phyloP scores from a whole-genome alignment of 768 basidiomycete genomes.

The Calocybe gangraenosa region DNA sequence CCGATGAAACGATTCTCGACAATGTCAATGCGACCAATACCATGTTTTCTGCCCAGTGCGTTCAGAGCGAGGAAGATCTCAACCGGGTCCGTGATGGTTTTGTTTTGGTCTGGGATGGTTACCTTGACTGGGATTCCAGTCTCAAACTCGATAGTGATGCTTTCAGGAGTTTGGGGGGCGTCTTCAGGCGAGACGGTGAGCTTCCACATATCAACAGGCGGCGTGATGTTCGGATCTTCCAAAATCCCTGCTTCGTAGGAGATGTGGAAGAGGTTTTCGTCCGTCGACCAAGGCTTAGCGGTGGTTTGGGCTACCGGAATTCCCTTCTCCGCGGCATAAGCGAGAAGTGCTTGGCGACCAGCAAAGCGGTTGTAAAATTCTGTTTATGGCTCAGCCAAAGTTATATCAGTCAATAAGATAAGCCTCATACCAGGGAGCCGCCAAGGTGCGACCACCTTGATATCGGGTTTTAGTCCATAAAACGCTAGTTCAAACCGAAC shows the following conservation, averaged over 20 bases:
- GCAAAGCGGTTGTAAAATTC: slow-evolving; percentile 98
- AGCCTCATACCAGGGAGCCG: slow-evolving; percentile 73
- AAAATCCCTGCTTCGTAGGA: slow-evolving; percentile 99
- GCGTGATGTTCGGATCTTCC: slow-evolving; percentile 93
- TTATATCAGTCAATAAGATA: background rate
- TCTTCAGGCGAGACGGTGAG: slow-evolving; percentile 80
- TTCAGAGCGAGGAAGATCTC: slow-evolving; percentile 93
- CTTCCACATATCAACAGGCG: slow-evolving; percentile 99
- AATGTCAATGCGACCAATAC: slow-evolving; percentile 95
- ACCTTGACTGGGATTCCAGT: slow-evolving; percentile 86
- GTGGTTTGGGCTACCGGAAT: slow-evolving; percentile 95
- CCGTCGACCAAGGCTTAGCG: slow-evolving; percentile 98
- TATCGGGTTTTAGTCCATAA: slow-evolving; percentile 96
- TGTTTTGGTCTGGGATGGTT: slow-evolving; percentile 45
- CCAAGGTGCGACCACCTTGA: slow-evolving; percentile 99
- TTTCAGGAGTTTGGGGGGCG: slow-evolving; percentile 77
- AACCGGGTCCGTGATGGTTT: slow-evolving; percentile 84
- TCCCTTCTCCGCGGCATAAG: slow-evolving; percentile 79
- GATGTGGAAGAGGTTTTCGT: slow-evolving; percentile 99
- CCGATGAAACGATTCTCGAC: slow-evolving; percentile 99
- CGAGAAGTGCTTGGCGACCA: slow-evolving; percentile 89
- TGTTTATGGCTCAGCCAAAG: slow-evolving; percentile 20
- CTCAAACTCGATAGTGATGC: slow-evolving; percentile 81
- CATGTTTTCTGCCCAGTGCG: slow-evolving; percentile 89
- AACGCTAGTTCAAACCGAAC: slow-evolving; percentile 99